Conservation (phyloP, 2,329 filamentous ascomycete genomes). For the Phoma sp. region DNA sequence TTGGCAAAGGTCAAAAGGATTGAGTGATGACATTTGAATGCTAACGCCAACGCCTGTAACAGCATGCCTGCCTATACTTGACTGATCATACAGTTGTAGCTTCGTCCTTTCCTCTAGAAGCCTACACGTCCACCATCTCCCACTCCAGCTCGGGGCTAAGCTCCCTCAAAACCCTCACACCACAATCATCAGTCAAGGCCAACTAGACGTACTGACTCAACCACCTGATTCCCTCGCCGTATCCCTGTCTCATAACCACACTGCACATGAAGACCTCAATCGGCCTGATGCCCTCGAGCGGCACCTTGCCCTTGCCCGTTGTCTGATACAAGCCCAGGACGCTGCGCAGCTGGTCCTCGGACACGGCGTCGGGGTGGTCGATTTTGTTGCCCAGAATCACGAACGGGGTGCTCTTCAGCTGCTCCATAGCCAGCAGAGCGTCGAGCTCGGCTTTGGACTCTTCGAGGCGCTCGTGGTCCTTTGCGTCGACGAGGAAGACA, state of each 20-base stretch:
- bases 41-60: conserved; percentile 17
- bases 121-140: not conserved
- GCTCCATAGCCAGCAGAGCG: conserved; percentile 92
- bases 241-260: conserved; percentile 92
- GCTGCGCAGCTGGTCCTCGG: conserved; percentile 92
- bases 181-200: conserved; percentile 19
- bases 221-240: conserved; percentile 52
- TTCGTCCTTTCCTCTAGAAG: not conserved
- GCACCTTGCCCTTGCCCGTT: conserved; percentile 47
- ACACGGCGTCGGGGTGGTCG: conserved; percentile 93
- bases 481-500: conserved; percentile 96
- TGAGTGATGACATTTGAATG: not conserved
- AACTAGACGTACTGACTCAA: conserved; percentile 47
- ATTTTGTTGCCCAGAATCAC: conserved; percentile 99
- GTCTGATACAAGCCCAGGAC: conserved; percentile 88
- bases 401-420: conserved; percentile 93
- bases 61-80: conserved; percentile 1
- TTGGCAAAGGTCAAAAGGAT: not conserved
- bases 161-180: not conserved
- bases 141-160: not conserved
- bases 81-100: not conserved
- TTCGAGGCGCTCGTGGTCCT: conserved; percentile 91
- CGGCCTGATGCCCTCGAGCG: conserved; percentile 48
- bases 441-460: conserved; percentile 98
- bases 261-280: conserved; percentile 99